Evolutionary conservation across 352 stramenopile genomes (phyloP).

Genomic region (Phytophthora sojae): DNA sequence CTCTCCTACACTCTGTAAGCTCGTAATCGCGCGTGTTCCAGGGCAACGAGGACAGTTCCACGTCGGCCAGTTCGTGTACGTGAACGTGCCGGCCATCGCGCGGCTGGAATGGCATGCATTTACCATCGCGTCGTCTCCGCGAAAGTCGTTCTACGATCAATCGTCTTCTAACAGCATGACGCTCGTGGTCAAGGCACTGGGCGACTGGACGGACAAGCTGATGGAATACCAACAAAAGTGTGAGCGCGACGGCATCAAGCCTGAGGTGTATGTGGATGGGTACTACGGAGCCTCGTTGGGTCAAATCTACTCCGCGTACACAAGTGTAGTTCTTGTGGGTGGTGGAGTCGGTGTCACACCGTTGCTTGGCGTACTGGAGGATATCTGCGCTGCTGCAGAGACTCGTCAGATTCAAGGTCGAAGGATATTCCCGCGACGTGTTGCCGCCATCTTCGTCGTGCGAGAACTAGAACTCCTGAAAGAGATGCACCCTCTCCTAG

Average conservation of each 20-base stretch:
- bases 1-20: constrained; percentile 34
- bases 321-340: constrained; percentile 48
- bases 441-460: constrained; percentile 52
- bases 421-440: constrained; percentile 20
- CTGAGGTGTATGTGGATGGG: constrained; percentile 56
- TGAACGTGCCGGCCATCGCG: constrained; percentile 53
- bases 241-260: constrained; percentile 7
- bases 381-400: constrained; percentile 33
- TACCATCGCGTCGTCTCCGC: constrained; percentile 54
- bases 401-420: constrained; percentile 14
- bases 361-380: constrained; percentile 52
- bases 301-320: constrained; percentile 42
- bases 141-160: constrained; percentile 2
- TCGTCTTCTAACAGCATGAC: constrained; percentile 34
- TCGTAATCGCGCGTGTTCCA: constrained; percentile 31
- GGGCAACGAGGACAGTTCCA: constrained; percentile 25
- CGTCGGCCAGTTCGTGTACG: constrained; percentile 52
- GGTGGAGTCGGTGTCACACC: constrained; percentile 57
- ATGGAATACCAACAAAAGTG: constrained; percentile 40
- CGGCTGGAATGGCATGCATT: constrained; percentile 59
- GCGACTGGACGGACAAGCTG: constrained; percentile 55
- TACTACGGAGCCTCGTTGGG: constrained; percentile 53
- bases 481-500: constrained; percentile 46
- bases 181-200: constrained; percentile 52
- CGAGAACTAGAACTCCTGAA: constrained; percentile 48